phyloP scores from a whole-genome alignment of 2,329 filamentous ascomycete genomes.

The Geosmithia morbida region DNA sequence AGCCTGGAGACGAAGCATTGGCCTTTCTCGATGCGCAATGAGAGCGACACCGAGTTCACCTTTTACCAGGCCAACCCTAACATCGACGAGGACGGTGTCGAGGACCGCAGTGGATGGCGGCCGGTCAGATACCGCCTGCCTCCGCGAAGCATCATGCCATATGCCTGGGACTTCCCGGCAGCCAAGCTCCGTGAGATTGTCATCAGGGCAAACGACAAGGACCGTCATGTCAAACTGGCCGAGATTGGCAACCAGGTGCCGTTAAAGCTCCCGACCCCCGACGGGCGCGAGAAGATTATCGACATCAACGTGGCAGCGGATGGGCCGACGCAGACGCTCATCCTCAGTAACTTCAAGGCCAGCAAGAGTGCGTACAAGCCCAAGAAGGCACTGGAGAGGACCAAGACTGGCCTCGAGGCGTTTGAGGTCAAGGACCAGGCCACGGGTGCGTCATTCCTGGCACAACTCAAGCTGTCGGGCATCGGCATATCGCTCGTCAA shows the following conservation, averaged over 20 bases:
- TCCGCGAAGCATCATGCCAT: conserved; percentile 95
- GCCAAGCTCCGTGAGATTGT: conserved; percentile 94
- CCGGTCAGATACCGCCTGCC: conserved; percentile 87
- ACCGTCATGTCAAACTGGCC: conserved; percentile 84
- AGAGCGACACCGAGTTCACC: conserved; percentile 91
- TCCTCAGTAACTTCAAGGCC: conserved; percentile 83
- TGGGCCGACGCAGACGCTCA: conserved; percentile 86
- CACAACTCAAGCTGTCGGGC: conserved; percentile 75
- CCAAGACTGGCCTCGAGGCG: conserved; percentile 32
- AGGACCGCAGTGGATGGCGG: conserved; percentile 78
- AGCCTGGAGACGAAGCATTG: conserved; percentile 87
- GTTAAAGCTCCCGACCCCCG: conserved; percentile 66
- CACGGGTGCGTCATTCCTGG: conserved; percentile 76
- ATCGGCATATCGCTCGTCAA: conserved; percentile 92
- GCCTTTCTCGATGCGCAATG: conserved; percentile 98
- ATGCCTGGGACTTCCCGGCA: conserved; percentile 97
- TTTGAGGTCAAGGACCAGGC: conserved; percentile 94
- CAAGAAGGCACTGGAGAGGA: conserved; percentile 30
- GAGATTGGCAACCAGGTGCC: conserved; percentile 95
- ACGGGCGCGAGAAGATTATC: conserved; percentile 69
- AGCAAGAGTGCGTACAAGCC: conserved; percentile 81
- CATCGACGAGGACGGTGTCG: conserved; percentile 74
- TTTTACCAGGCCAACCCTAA: conserved; percentile 95
- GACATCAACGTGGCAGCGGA: conserved; percentile 94
- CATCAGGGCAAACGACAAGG: conserved; percentile 36